phyloP scores from a whole-genome alignment of 345 rosid genomes.

The Hibiscus mutabilis region DNA sequence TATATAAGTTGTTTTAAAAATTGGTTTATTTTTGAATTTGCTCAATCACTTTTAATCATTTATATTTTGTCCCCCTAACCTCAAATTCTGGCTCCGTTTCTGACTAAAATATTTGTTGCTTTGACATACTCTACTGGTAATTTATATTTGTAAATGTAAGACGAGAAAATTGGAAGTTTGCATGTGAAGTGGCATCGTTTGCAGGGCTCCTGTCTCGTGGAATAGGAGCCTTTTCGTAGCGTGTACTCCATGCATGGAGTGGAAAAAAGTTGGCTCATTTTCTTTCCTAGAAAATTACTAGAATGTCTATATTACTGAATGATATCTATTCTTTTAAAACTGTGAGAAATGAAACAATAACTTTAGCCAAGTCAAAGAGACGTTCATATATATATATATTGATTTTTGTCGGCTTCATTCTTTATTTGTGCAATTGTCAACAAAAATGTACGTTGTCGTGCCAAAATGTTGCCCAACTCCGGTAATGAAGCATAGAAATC shows the following conservation, averaged over 20 bases:
- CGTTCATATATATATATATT: background rate
- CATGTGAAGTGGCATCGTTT: slow-evolving; percentile 13
- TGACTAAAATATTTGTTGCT: background rate
- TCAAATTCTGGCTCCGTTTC: too few species aligned
- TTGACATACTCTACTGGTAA: background rate
- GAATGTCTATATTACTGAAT: background rate
- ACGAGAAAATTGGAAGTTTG: background rate
- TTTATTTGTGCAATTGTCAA: background rate
- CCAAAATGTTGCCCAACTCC: background rate
- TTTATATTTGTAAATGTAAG: background rate
- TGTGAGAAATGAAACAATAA: too few species aligned
- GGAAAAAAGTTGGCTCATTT: background rate
- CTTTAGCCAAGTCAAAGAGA: background rate
- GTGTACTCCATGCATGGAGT: slow-evolving; percentile 7
- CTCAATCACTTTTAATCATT: too few species aligned
- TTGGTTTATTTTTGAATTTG: too few species aligned
- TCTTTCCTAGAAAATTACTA: background rate
- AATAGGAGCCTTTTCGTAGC: slow-evolving; percentile 7
- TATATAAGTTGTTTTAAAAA: too few species aligned
- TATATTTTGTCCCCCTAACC: too few species aligned
- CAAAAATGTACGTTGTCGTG: background rate
- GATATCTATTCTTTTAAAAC: too few species aligned
- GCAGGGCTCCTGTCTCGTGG: slow-evolving; percentile 11
- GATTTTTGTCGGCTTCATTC: background rate
- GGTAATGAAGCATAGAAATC: background rate